Evolutionary conservation across 1,284 basidiomycete genomes (phyloP), one percentile per base, ranked within the genome.

Genomic region (Kwoniella shivajii): DNA sequence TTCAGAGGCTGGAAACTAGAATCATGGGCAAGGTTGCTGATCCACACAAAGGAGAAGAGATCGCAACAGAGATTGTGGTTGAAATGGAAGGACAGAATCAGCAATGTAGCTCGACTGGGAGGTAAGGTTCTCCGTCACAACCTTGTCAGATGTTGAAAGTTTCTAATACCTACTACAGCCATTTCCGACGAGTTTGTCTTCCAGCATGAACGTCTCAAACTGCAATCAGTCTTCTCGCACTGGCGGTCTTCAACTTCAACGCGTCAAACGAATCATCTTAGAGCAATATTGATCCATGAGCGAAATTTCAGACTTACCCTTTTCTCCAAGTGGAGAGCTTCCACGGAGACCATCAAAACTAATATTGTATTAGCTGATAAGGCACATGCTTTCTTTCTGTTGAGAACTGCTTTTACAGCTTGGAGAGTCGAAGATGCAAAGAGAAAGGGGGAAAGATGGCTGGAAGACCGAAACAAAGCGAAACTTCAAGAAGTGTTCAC

Each of bases 351-450:
- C 38, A 52, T 64, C n/a, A 29, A 46, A 20, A 56, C 41, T 14
- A 64, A 76, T 20, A 27, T 30, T 2, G 45, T 51, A 4, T 61
- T 58, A 0, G 75, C 75, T 2, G 66, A 69, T 46, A 73, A 71
- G 45, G 72, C 72, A 13, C 55, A 60, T 6, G 70, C 63, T 0
- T 77, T 73, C 68, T 75, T 75, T 54, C 41, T 61, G 1, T 58
- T 65, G 20, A 63, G 70, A 6, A 54, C 54, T 26, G 64, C 62
- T 18, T 65, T 71, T 47, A 56, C 53, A 46, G 62, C 54, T 10
- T 75, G 73, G 75, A 60, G 59, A 22, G 27, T 24, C 0, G 57
- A 59, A 10, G 38, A 61, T 6, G 51, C 49, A 7, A 18, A 24
- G 43, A 61, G 48, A 45, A 66, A 56, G 39, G 63, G 64, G 34